Evolutionary conservation across 148 eudicot genomes (phyloP).

Genomic region (Dianthus caryophyllus): DNA sequence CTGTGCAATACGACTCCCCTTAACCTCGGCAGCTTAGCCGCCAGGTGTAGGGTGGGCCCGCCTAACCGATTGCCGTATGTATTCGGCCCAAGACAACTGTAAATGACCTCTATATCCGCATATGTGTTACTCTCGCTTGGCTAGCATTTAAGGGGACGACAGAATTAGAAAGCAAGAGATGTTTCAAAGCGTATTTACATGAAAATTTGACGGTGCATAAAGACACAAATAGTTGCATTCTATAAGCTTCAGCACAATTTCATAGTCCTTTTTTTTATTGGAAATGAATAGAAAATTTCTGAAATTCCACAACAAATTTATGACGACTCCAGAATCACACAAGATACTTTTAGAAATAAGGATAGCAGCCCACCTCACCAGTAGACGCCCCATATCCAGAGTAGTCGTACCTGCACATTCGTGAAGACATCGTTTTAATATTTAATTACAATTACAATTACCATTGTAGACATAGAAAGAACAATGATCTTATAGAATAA

Average conservation of each 20-base stretch:
- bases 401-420: conserved; percentile 84
- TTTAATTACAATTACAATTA: not conserved
- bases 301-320: not conserved
- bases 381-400: conserved; percentile 98
- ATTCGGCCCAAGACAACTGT: conserved; percentile 88
- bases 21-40: conserved; percentile 83
- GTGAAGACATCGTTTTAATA: conserved; percentile 8
- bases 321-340: not conserved
- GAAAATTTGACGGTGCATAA: too few relatives aligned
- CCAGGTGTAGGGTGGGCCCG: conserved; percentile 92
- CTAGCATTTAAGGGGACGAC: conserved; percentile 37
- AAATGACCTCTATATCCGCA: conserved; percentile 95
- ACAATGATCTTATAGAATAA: not conserved
- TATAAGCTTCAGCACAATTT: too few relatives aligned
- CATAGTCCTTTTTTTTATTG: too few relatives aligned
- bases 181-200: not conserved
- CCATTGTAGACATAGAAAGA: too few relatives aligned
- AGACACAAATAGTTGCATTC: too few relatives aligned
- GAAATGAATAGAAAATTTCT: not conserved
- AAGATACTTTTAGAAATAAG: not conserved
- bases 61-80: conserved; percentile 99
- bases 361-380: conserved; percentile 61
- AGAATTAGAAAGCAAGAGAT: not conserved
- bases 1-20: conserved; percentile 98
- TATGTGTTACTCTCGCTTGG: conserved; percentile 90